These are phyloP conservation scores for Pseudocohnilembus persalinus DNA, from an alignment of 169 alveolate genomes.

Conservation along the genomic window DNA sequence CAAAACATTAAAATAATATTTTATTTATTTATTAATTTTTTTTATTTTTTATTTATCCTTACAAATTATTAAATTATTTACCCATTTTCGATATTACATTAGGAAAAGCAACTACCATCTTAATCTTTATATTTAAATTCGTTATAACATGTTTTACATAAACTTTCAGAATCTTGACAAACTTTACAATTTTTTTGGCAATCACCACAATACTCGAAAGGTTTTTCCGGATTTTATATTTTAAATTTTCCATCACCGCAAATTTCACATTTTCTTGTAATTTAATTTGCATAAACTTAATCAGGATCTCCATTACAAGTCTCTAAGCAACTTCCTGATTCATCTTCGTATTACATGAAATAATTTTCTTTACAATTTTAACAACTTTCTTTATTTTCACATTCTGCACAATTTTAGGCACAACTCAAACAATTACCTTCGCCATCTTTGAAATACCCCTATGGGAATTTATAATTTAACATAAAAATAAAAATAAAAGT, in stretches of 20 bases:
- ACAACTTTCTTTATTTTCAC: neutral
- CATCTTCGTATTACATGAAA: neutral
- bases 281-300: neutral
- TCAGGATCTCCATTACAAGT: neutral
- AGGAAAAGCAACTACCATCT: neutral
- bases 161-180: too few relatives aligned
- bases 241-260: neutral
- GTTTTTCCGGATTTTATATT: too few relatives aligned
- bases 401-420: neutral
- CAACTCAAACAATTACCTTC: neutral
- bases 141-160: neutral
- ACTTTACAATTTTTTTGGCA: too few relatives aligned
- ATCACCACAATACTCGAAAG: too few relatives aligned
- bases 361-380: neutral
- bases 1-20: neutral
- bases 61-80: too few relatives aligned
- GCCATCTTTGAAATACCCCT: neutral
- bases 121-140: neutral
- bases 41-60: too few relatives aligned
- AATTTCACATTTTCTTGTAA: neutral
- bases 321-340: neutral
- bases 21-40: too few relatives aligned
- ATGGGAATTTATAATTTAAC: too few relatives aligned
- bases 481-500: too few relatives aligned
- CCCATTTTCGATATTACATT: neutral